Base-by-base conservation (phyloP, 345 rosid genomes). In the Eucalyptus erythrocorys region DNA sequence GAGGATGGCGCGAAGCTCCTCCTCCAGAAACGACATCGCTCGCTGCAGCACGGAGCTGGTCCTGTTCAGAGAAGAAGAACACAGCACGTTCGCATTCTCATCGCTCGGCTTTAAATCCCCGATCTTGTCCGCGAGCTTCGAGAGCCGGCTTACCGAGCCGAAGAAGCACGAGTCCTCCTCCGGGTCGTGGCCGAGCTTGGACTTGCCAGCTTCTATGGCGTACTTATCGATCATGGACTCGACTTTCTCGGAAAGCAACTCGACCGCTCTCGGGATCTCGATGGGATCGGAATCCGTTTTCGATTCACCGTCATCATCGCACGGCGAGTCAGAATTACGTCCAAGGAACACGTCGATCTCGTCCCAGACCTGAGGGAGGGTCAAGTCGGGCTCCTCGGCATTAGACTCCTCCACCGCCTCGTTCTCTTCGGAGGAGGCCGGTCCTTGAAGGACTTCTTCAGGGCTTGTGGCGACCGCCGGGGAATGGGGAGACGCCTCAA, bases 1-100 rank as follows among this genome's bases (percentile, higher is more conserved):
- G 13, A 97, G 93, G 50, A 95, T 92, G 61, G 88, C 85, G 50
- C 97, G 94, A 59, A 95, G 93, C 89, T 95, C 96, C n/a, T 95
- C 96, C 59, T 95, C 99, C 86, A 94, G 91, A 84, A 91, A 92
- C 16, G 94, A 89, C 89, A 95, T 93, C 51, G 97, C 95, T 26
- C 94, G 92, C 14, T 95, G 96, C 6, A 93, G 92, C 87, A 93
- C 92, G 19, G 89, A 87, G 87, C 94, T 93, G 5, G 94, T 90
- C 71, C 93, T 93, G 80, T 94, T 94, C 24, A 94, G 71, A 87
- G 93, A 92, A 11, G 89, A 45, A 9, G 88, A 90, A 22, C 86
- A 32, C 7, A 64, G 68, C 13, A 92, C 92, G 87, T 91, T 89
- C 45, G 47, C 45, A 76, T 76, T 0, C 82, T 76, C 82, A 76